Evolutionary conservation across 2,329 filamentous ascomycete genomes (phyloP), one percentile per base, ranked within the genome.

Genomic region (Paraconiothyrium sp.): DNA sequence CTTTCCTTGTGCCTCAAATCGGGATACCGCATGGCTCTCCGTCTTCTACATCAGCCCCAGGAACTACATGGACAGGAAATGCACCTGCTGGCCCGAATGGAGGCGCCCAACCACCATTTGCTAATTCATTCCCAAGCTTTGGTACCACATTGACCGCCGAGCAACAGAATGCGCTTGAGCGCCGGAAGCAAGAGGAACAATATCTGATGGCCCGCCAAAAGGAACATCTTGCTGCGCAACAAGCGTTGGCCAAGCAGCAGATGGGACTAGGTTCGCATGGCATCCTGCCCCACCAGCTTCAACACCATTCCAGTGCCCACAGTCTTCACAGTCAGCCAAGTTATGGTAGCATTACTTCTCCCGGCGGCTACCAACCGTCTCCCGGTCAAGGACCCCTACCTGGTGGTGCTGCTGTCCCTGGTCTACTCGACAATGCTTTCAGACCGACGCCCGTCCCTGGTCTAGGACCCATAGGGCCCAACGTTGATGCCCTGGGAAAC

Each of bases 321-420:
- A 98, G 94, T 75, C 85, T 99, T 61, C 95, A 99, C 75, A 97
- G 93, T 76, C 95, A 99, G 79, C 94, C 94, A 24, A 98, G 94
- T 80, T 97, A 95, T 75, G 93, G 94, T 20, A 97, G 92, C 79
- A 96, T 99, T 67, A 89, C 92, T 2, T 96, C 93, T n/a, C 93
- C 94, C 1, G 88, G 90, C 60, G 89, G 88, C 11, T 90, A 88
- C 72, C 87, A 89, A 69, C 84, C 86, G 57, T 84, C 88, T 64
- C 84, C 84, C 60, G 88, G 83, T 73, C 85, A 86, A 67, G 79
- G 72, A 30, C 76, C 80, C n/a, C 80, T 85, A 16, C 80, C 85
- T 16, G 84, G 84, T 35, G 75, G 72, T 50, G 71, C 72, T 43
- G 59, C 72, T 47, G 83, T 86, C 6, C 82, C 87, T 39, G 88